Conservation (phyloP, 2,329 filamentous ascomycete genomes). For the Clarireedia homoeocarpa region DNA sequence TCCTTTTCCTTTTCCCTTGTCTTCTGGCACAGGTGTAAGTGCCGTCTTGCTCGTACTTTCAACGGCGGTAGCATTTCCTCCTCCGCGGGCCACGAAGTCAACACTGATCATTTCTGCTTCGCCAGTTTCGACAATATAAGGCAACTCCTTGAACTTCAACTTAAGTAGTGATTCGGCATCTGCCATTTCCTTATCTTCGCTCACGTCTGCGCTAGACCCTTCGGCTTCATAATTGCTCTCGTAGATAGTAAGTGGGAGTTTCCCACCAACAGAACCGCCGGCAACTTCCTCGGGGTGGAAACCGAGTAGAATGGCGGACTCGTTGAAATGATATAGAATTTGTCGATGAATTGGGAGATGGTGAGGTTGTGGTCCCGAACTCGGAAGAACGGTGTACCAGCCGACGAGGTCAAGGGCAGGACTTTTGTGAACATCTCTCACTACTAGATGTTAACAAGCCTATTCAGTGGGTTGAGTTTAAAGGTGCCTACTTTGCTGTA, state of each 20-base stretch:
- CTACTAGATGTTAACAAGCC: conserved; percentile 36
- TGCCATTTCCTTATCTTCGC: conserved; percentile 65
- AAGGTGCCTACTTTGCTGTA: conserved; percentile 69
- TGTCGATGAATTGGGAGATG: conserved; percentile 71
- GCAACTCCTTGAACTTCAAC: conserved; percentile 73
- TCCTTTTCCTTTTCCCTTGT: conserved; percentile 24
- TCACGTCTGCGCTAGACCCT: conserved; percentile 40
- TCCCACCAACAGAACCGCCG: conserved; percentile 57
- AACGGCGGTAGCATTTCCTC: conserved; percentile 67
- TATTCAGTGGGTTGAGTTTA: neutral
- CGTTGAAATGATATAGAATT: conserved; percentile 67
- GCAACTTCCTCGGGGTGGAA: conserved; percentile 65
- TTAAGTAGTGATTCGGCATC: conserved; percentile 48
- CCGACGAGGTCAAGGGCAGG: conserved; percentile 81
- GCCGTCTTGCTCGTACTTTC: conserved; percentile 26
- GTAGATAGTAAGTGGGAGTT: conserved; percentile 84
- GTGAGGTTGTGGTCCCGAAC: conserved; percentile 59
- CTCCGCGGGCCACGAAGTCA: conserved; percentile 81
- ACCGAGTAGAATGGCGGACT: conserved; percentile 75
- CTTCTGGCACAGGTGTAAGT: conserved; percentile 20
- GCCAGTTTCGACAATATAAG: conserved; percentile 84
- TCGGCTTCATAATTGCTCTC: conserved; percentile 76
- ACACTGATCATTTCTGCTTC: conserved; percentile 98
- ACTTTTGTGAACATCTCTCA: conserved; percentile 81
- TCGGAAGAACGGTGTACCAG: conserved; percentile 77